Conservation (phyloP, 305 asterid genomes). For the Withania somnifera region DNA sequence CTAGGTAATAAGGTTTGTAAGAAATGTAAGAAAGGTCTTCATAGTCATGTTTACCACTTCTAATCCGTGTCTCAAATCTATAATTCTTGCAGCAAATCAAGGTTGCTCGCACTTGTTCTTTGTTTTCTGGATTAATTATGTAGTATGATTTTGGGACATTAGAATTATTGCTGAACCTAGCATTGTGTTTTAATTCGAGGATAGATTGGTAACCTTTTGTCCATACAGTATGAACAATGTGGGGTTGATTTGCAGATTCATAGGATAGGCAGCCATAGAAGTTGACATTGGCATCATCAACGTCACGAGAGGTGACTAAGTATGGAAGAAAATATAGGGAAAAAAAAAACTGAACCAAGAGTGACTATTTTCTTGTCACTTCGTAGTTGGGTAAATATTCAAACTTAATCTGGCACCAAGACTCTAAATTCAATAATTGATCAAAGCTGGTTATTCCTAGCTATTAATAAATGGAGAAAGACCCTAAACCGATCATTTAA, state of each 20-base stretch:
- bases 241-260: background rate
- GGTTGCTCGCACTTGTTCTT: conserved; percentile 14
- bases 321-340: background rate
- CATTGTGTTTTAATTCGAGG: conserved; percentile 10
- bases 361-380: conserved; percentile 3
- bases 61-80: conserved; percentile 6
- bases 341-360: background rate
- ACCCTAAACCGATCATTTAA: no score
- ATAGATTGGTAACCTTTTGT: conserved; percentile 1
- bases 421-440: no score
- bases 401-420: no score
- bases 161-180: conserved; percentile 11
- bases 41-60: conserved; percentile 29
- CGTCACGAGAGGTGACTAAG: background rate
- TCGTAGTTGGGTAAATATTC: no score
- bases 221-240: background rate
- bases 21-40: conserved; percentile 22
- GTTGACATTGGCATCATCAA: background rate
- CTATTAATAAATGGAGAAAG: no score
- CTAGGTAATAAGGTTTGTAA: conserved; percentile 4
- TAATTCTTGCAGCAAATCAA: conserved; percentile 10
- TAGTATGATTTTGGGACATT: conserved; percentile 11
- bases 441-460: no score
- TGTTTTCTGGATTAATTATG: conserved; percentile 10
- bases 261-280: conserved; percentile 9